A percentile compares a stretch with the other conserved stretches of the same genome.
Evolutionary conservation across 805 yeast species (phyloP).

Genomic region (Candida argentea): DNA sequence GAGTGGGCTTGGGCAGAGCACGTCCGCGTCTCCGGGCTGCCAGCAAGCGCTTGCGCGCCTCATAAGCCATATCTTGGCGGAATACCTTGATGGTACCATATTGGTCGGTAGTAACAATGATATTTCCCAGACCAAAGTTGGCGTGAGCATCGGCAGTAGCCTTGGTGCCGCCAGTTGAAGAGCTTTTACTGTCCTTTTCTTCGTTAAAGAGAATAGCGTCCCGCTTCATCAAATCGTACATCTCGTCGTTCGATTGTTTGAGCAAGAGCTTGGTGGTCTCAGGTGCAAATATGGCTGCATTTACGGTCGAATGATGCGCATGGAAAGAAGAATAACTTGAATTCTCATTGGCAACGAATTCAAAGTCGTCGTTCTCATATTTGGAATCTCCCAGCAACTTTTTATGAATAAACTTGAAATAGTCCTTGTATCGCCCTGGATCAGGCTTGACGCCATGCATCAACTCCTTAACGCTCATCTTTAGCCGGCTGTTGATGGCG

Average conservation of each 20-base stretch:
- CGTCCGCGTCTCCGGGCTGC: constrained; percentile 5
- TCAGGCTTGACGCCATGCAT: constrained; percentile 25
- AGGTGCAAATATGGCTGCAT: constrained; percentile 75
- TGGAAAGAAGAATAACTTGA: constrained; percentile 61
- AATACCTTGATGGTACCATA: constrained; percentile 66
- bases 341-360: constrained; percentile 37
- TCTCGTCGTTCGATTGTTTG: constrained; percentile 67
- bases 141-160: constrained; percentile 1
- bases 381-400: constrained; percentile 6
- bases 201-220: constrained; percentile 7
- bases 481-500: constrained; percentile 30
- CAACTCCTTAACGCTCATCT: constrained; percentile 23
- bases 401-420: constrained; percentile 17
- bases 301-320: constrained; percentile 66
- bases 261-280: constrained; percentile 50
- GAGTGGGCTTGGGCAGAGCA: not conserved
- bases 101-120: constrained; percentile 70
- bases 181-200: constrained; percentile 1
- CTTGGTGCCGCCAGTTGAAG: constrained; percentile 1
- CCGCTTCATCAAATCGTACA: constrained; percentile 47
- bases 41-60: constrained; percentile 17
- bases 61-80: constrained; percentile 65
- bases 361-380: constrained; percentile 4
- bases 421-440: constrained; percentile 17
- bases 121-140: constrained; percentile 24